Base-by-base conservation (phyloP, 176 grass and related monocot species). In the Elymus sibiricus region DNA sequence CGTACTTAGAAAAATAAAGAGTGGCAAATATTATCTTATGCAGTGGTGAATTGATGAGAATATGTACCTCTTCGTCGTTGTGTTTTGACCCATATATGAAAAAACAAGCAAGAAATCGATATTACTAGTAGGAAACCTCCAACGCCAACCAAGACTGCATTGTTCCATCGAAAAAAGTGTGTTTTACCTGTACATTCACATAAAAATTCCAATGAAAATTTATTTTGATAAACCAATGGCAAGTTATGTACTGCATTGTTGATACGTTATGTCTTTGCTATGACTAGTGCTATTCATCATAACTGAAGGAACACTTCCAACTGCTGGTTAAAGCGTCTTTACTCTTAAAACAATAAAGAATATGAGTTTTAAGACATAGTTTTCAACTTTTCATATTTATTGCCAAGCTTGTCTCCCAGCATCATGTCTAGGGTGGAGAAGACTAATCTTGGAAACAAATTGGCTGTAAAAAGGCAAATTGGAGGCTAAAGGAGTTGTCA, bases 11-110 rank as follows among this genome's bases (percentile, higher is more conserved):
- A 80, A 56, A 77, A 67, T 84, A 4, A 75, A 63, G 76, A 5
- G 22, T 66, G 43, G 31, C 44, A 17, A 32, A 77, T 38, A 27
- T 66, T 77, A 77, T 63, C 43, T 77, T 76, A 38, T 32, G 28
- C 62, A 78, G 81, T 47, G 31, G 19, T 71, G 63, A 79, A 28
- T 46, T 17, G 22, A 71, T 55, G n/a, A 27, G 68, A 53, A 4
- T 78, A 55, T 16, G 47, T 78, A 90, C 84, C 84, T 90, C 88
- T 86, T 86, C 82, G 82, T 63, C 55, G 69, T 80, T 90, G 79
- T 63, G 72, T 86, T 71, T 72, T 86, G 31, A 90, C 86, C 88
- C 88, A 90, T 43, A 90, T 90, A 86, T 86, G 88, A 70, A 90
- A 64, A 78, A 90, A 72, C 84, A 90, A 70, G 19, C 78, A 90